Conservation (phyloP, 78 protist species). For the Monocercomonoides exilis region DNA sequence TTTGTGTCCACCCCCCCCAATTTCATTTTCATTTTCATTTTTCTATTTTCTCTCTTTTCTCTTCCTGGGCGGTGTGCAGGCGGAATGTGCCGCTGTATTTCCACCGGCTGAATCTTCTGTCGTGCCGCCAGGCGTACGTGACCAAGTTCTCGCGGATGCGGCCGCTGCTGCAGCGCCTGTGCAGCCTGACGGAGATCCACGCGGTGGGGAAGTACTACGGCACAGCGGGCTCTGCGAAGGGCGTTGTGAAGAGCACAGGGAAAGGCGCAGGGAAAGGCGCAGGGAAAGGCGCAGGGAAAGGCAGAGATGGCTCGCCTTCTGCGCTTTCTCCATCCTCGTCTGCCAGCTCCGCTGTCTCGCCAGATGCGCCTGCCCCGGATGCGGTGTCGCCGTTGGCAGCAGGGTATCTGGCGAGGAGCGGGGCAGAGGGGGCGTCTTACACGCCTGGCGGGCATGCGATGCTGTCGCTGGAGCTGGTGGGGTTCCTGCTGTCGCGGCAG, state of each 20-base stretch:
- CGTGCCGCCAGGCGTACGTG: not conserved
- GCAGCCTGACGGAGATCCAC: not conserved
- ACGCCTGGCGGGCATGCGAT: no score
- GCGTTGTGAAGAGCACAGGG: not conserved
- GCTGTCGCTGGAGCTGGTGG: not conserved
- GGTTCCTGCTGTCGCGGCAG: not conserved
- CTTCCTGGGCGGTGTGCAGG: no score
- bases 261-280: no score
- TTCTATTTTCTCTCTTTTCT: not conserved
- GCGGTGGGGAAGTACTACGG: not conserved
- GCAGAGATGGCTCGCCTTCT: no score
- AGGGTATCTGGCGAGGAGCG: no score
- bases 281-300: no score
- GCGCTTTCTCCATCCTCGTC: not conserved
- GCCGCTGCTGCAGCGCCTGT: not conserved
- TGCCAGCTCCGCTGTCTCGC: not conserved
- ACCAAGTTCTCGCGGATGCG: not conserved
- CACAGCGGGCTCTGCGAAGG: not conserved
- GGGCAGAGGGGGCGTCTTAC: no score
- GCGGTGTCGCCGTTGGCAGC: no score
- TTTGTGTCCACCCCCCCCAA: no score
- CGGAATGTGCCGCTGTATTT: not conserved
- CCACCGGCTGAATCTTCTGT: not conserved
- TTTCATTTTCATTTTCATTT: no score
- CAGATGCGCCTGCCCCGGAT: not conserved